Evolutionary conservation across 1,139 yeast genomes (phyloP).

Genomic region (Diutina rugosa): DNA sequence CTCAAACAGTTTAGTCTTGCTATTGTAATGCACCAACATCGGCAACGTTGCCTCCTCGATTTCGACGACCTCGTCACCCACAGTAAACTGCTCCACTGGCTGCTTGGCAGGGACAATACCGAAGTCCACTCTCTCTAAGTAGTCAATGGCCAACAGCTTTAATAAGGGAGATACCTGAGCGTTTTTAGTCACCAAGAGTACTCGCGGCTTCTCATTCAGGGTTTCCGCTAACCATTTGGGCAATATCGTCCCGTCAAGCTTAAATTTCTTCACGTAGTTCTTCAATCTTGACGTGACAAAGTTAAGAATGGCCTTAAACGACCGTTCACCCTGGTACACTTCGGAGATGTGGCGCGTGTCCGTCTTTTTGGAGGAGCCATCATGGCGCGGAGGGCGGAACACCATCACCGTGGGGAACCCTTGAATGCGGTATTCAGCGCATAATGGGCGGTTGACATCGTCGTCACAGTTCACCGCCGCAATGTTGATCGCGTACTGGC

Average conservation of each 20-base stretch:
- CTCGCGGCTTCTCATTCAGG: constrained; percentile 13
- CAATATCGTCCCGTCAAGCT: constrained; percentile 12
- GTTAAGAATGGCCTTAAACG: constrained; percentile 42
- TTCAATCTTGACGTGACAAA: constrained; percentile 52
- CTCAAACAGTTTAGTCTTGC: constrained; percentile 7
- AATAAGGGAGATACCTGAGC: constrained; percentile 44
- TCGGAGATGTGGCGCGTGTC: constrained; percentile 43
- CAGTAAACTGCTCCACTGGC: constrained; percentile 6
- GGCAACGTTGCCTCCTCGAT: constrained; percentile 16
- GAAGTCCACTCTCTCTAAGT: constrained; percentile 24
- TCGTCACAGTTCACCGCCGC: constrained; percentile 85
- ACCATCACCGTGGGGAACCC: constrained; percentile 79
- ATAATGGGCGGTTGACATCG: constrained; percentile 49
- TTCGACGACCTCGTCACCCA: constrained; percentile 12
- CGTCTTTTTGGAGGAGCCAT: constrained; percentile 8
- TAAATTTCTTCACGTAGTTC: constrained; percentile 51
- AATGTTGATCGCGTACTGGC: constrained; percentile 50
- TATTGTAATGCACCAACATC: constrained; percentile 15
- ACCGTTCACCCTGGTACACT: constrained; percentile 58
- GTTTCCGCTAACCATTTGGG: constrained; percentile 15
- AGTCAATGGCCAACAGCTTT: constrained; percentile 70
- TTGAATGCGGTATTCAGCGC: constrained; percentile 51
- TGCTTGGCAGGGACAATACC: constrained; percentile 12
- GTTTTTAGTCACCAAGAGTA: constrained; percentile 34
- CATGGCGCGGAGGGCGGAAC: constrained; percentile 68